Base-by-base conservation (phyloP, 2,329 filamentous ascomycete species). In the Tothia fuscella region DNA sequence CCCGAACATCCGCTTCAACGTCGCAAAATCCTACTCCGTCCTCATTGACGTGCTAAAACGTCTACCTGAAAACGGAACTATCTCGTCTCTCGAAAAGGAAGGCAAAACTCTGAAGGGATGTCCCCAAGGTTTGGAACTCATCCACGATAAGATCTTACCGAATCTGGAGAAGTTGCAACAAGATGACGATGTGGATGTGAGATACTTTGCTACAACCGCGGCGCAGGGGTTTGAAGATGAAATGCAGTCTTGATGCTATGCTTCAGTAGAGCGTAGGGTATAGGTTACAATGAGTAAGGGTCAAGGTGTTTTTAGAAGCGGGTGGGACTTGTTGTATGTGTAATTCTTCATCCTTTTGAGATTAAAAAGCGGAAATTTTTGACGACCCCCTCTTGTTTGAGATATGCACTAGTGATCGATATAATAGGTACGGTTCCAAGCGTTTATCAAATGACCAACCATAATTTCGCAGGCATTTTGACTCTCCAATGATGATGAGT, bases 1-100 rank as follows among this genome's bases (percentile, higher is more conserved):
- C 48, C 91, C 91, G 51, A 98, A 98, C 67, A 98, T 98, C 59
- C 86, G 91, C 39, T 98, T 98, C 75, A 98, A 98, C 63, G 91
- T 98, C 36, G 91, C 91, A 53, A 98, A 98, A 70, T 96, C 91
- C 35, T 98, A 96, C 58, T 78, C 79, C 17, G 80, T 91, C 39
- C 70, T 98, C 45, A 87, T 96, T 55, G 80, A 83, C 52, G 87
- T 88, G n/a, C 73, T 98, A 56, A 87, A 89, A 64, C 82, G 86
- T 52, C 72, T 98, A 43, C 89, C 91, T 3, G 83, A 88, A 42
- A 74, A 91, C 56, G 87, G 87, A 47, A 96, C 89, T 12, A 71
- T 96, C 48, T 78, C 82, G 58, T 78, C 85, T 40, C 64, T 93
- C 46, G 86, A 95, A 63, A 91, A 93, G 69, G 75, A 81, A 21